Conservation (phyloP, 1,139 yeast species). For the Saccharomyces hybrid region DNA sequence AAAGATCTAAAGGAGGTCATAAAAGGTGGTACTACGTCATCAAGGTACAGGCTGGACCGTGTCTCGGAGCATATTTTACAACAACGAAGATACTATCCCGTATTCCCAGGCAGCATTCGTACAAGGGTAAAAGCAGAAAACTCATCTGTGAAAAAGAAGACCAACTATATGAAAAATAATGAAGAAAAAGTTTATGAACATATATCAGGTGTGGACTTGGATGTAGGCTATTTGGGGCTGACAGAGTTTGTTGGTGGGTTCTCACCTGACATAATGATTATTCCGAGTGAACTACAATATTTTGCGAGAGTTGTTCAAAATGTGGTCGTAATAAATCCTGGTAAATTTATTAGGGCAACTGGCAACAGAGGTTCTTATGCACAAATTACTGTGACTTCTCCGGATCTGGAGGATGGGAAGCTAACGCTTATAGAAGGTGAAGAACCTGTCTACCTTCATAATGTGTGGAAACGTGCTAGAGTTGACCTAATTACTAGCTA, state of each 20-base stretch:
- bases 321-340: conserved; percentile 80
- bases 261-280: conserved; percentile 74
- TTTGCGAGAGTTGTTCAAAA: conserved; percentile 72
- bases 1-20: conserved; percentile 62
- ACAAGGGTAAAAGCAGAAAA: conserved; percentile 21
- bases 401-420: conserved; percentile 34
- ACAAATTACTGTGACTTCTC: conserved; percentile 47
- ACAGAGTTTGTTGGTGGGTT: conserved; percentile 62
- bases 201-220: conserved; percentile 55
- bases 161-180: neutral
- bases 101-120: conserved; percentile 61
- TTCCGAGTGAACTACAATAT: conserved; percentile 69
- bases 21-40: conserved; percentile 35
- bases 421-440: conserved; percentile 35
- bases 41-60: conserved; percentile 59
- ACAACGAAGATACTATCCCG: conserved; percentile 80
- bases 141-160: conserved; percentile 16
- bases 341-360: conserved; percentile 54
- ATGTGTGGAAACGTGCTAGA: conserved; percentile 68
- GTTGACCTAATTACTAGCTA: conserved; percentile 58
- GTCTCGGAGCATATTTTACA: conserved; percentile 60
- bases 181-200: conserved; percentile 22
- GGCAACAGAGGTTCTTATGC: conserved; percentile 62
- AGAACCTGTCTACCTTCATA: conserved; percentile 48
- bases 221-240: conserved; percentile 73